These are phyloP conservation scores for Auriscalpium orientale DNA, from an alignment of 768 basidiomycete genomes.

Conservation along the genomic window DNA sequence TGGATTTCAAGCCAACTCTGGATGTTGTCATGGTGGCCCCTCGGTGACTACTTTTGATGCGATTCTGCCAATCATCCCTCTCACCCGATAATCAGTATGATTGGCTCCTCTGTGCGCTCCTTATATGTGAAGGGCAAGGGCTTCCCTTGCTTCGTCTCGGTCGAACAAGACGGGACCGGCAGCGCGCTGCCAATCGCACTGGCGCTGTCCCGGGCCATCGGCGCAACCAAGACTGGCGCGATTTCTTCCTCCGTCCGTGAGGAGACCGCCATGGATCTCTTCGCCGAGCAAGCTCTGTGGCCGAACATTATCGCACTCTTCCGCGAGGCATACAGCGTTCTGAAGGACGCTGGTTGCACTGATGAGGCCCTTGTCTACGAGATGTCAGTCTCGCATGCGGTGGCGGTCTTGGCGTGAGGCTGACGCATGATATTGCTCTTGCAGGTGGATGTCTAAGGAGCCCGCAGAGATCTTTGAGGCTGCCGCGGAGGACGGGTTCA, in stretches of 20 bases:
- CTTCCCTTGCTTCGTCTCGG: conserved; percentile 59
- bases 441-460: conserved; percentile 68
- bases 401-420: background rate
- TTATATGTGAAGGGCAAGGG: conserved; percentile 52
- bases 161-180: conserved; percentile 53
- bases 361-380: conserved; percentile 63
- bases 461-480: conserved; percentile 64
- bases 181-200: conserved; percentile 38
- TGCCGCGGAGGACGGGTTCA: conserved; percentile 60
- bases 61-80: background rate
- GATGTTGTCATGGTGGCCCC: conserved; percentile 65
- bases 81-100: conserved; percentile 38
- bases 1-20: conserved; percentile 44
- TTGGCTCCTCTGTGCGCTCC: conserved; percentile 57
- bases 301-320: conserved; percentile 61
- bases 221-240: conserved; percentile 56
- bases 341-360: conserved; percentile 58
- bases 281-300: conserved; percentile 61
- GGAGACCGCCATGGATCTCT: conserved; percentile 58
- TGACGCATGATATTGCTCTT: background rate
- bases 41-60: conserved; percentile 27
- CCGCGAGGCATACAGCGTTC: conserved; percentile 52
- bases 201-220: conserved; percentile 49
- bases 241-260: conserved; percentile 56
- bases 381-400: conserved; percentile 33